Percentiles rank a stretch among this genome's conserved stretches.
Conservation (phyloP, 1,139 yeast genomes). For the Blastobotrys proliferans region DNA sequence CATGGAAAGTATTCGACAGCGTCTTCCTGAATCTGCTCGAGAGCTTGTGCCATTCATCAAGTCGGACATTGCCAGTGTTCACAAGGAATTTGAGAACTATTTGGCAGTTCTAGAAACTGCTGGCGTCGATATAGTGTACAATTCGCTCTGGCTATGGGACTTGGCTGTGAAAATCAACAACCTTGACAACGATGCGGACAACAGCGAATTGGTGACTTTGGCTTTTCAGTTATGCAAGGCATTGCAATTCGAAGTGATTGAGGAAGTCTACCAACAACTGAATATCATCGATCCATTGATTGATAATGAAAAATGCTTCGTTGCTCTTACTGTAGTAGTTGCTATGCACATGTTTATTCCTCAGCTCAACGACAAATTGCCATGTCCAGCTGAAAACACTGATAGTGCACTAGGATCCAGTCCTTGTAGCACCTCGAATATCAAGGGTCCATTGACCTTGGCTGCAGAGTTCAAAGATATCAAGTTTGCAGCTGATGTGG, state of each 20-base stretch:
- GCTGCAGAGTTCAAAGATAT: background rate
- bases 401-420: too few relatives aligned
- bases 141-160: conserved; percentile 4
- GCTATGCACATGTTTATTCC: conserved; percentile 7
- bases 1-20: background rate
- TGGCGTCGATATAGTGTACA: background rate
- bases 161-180: background rate
- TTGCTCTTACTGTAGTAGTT: conserved; percentile 1
- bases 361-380: conserved; percentile 2
- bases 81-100: conserved; percentile 1
- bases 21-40: conserved; percentile 1
- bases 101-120: background rate
- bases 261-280: background rate
- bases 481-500: background rate
- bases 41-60: conserved; percentile 1
- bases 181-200: background rate
- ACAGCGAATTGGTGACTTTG: background rate
- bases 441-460: conserved; percentile 8
- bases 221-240: conserved; percentile 3
- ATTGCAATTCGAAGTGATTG: conserved; percentile 4
- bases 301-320: background rate
- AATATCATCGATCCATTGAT: background rate
- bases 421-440: background rate
- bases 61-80: background rate
- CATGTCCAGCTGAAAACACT: background rate